A percentile compares a stretch with the other conserved stretches of the same genome.
Evolutionary conservation across 1,139 yeast genomes (phyloP).

Genomic region (Williopsis jadinii): DNA sequence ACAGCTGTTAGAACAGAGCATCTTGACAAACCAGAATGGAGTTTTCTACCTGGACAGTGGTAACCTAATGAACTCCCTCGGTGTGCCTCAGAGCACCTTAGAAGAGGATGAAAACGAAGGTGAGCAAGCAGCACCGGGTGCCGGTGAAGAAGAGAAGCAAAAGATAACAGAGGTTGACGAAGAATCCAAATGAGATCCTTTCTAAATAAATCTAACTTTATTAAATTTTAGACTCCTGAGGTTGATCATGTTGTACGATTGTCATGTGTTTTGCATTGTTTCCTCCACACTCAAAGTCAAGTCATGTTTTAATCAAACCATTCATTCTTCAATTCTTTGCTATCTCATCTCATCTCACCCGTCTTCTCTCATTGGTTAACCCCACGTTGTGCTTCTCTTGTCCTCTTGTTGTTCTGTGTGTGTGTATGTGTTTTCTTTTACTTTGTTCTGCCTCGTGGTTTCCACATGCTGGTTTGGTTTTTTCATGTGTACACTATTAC

Average conservation of each 20-base stretch:
- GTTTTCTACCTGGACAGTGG: slow-evolving; percentile 41
- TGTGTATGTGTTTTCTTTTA: too few species aligned
- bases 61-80: slow-evolving; percentile 40
- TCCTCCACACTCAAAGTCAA: background rate
- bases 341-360: too few species aligned
- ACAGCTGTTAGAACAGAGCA: slow-evolving; percentile 44
- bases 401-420: too few species aligned
- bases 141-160: background rate
- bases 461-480: too few species aligned
- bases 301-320: background rate
- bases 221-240: slow-evolving; percentile 22
- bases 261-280: slow-evolving; percentile 2
- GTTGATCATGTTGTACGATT: slow-evolving; percentile 10
- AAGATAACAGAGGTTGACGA: background rate
- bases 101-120: background rate
- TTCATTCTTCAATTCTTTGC: background rate
- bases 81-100: slow-evolving; percentile 22
- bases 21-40: slow-evolving; percentile 50
- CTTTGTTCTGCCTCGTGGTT: too few species aligned
- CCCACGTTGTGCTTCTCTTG: too few species aligned
- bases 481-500: too few species aligned
- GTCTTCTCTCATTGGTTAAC: too few species aligned
- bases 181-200: too few species aligned
- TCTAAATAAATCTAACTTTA: background rate
- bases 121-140: background rate